These are phyloP conservation scores for Osmanthus fragrans DNA, from an alignment of 257 asterid species.

Conservation along the genomic window DNA sequence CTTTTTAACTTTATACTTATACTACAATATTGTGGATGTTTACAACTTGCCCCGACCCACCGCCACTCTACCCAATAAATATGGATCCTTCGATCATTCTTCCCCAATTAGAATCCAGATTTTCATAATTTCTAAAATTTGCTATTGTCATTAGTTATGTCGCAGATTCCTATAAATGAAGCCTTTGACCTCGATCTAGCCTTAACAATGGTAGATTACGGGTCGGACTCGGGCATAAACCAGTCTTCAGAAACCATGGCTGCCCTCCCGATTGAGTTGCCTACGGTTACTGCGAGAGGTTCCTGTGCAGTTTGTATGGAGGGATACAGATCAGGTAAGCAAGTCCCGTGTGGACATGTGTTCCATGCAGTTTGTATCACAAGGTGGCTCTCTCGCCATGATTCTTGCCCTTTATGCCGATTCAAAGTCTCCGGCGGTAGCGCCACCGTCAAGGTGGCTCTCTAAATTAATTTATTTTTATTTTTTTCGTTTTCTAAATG, in stretches of 20 bases:
- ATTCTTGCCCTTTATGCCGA: conserved; percentile 44
- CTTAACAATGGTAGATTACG: conserved; percentile 27
- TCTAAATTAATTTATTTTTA: too few relatives aligned
- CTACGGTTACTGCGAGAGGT: conserved; percentile 27
- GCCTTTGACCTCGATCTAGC: conserved; percentile 37
- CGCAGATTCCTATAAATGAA: conserved; percentile 22
- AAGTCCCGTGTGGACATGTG: conserved; percentile 39
- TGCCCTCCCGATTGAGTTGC: conserved; percentile 17
- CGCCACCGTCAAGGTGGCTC: background rate
- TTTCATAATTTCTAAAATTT: background rate
- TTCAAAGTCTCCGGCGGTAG: background rate
- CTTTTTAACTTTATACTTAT: too few relatives aligned
- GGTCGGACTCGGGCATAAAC: background rate
- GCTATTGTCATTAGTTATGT: background rate
- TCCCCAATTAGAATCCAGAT: background rate
- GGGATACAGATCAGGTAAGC: conserved; percentile 26
- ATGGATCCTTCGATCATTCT: background rate
- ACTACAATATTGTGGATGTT: too few relatives aligned
- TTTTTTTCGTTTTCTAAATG: too few relatives aligned
- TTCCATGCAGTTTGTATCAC: conserved; percentile 39
- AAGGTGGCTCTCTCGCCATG: conserved; percentile 31
- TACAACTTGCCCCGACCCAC: too few relatives aligned
- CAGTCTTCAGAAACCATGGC: background rate
- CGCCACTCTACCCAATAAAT: background rate
- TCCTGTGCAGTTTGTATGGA: conserved; percentile 33